These are phyloP conservation scores for Trametes versicolor DNA, from an alignment of 1,284 basidiomycete genomes.

Conservation along the genomic window DNA sequence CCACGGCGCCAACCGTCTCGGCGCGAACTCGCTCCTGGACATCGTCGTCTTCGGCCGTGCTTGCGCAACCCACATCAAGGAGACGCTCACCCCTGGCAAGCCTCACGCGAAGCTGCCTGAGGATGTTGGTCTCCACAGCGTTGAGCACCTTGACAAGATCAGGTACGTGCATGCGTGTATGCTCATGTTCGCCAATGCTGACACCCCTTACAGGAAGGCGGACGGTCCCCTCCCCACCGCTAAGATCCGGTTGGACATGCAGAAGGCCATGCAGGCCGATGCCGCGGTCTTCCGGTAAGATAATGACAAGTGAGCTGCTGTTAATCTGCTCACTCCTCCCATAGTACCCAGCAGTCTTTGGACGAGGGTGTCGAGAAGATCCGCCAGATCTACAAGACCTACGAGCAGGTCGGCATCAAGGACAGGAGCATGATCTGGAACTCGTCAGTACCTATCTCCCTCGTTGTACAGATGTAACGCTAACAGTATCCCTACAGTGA, in stretches of 20 bases:
- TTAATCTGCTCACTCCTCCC: conserved; percentile 5
- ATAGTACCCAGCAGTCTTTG: conserved; percentile 88
- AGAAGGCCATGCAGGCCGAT: conserved; percentile 98
- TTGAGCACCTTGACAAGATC: conserved; percentile 93
- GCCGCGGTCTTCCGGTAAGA: conserved; percentile 88
- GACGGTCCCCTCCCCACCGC: conserved; percentile 89
- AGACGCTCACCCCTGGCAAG: conserved; percentile 89
- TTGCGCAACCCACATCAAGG: conserved; percentile 97
- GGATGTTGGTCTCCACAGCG: conserved; percentile 87
- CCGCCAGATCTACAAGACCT: conserved; percentile 87
- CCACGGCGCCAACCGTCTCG: conserved; percentile 99
- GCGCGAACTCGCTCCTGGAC: conserved; percentile 98
- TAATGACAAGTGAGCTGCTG: conserved; percentile 10
- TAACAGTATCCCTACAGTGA: conserved; percentile 63
- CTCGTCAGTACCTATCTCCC: conserved; percentile 65
- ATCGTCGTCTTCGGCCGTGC: conserved; percentile 99
- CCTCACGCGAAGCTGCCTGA: conserved; percentile 92
- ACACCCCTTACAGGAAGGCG: conserved; percentile 58
- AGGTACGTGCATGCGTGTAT: conserved; percentile 36
- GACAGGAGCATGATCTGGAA: conserved; percentile 99
- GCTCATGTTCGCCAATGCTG: not conserved
- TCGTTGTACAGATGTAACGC: not conserved
- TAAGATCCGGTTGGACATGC: conserved; percentile 94
- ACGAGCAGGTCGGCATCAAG: conserved; percentile 93
- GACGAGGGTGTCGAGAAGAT: conserved; percentile 95